Conservation (phyloP, 140 eudicot genomes). For the Senecio squalidus region DNA sequence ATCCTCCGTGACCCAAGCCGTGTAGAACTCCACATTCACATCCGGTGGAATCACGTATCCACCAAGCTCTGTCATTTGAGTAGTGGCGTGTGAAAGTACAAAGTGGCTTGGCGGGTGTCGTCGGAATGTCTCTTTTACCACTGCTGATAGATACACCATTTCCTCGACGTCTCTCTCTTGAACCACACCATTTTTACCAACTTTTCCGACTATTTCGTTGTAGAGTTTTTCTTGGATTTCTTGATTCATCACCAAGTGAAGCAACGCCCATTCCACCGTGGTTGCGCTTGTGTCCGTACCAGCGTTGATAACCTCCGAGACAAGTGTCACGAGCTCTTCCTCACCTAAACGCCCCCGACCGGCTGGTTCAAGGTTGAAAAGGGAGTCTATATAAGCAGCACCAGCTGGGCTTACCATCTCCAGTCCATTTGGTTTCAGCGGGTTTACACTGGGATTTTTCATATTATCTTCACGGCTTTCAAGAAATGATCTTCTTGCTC, state of each 20-base stretch:
- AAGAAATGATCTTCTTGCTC: slow-evolving; percentile 51
- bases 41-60: slow-evolving; percentile 78
- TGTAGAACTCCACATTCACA: slow-evolving; percentile 80
- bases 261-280: slow-evolving; percentile 77
- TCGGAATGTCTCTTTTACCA: slow-evolving; percentile 78
- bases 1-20: slow-evolving; percentile 91
- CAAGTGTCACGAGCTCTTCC: slow-evolving; percentile 77
- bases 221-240: slow-evolving; percentile 71
- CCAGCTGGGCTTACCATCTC: slow-evolving; percentile 92
- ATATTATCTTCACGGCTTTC: slow-evolving; percentile 49
- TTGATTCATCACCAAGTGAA: slow-evolving; percentile 67
- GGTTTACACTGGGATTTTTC: slow-evolving; percentile 25
- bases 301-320: slow-evolving; percentile 79
- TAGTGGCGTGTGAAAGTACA: slow-evolving; percentile 71
- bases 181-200: slow-evolving; percentile 52
- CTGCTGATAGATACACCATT: slow-evolving; percentile 67
- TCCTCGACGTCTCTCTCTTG: slow-evolving; percentile 59
- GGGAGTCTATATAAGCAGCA: slow-evolving; percentile 86
- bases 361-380: slow-evolving; percentile 51
- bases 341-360: slow-evolving; percentile 64
- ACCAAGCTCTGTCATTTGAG: slow-evolving; percentile 55
- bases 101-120: slow-evolving; percentile 96
- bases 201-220: slow-evolving; percentile 53
- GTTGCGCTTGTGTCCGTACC: slow-evolving; percentile 96
- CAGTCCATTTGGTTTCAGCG: slow-evolving; percentile 20